Evolutionary conservation across 177 flowering plant genomes (phyloP).

Genomic region (Vitis hybrid): DNA sequence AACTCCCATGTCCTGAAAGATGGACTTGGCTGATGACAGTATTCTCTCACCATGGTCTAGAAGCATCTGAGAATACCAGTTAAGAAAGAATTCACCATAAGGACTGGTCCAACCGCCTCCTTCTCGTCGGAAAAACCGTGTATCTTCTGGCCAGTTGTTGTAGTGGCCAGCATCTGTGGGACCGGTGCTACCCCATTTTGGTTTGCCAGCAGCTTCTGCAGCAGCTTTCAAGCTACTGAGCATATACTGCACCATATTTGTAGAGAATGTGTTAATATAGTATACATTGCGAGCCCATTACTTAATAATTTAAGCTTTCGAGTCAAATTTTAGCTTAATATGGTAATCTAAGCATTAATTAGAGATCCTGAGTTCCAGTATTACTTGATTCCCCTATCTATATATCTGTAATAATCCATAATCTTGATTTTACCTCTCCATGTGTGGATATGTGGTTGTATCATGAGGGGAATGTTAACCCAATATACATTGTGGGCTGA

Average conservation of each 20-base stretch:
- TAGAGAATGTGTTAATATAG: too few species aligned
- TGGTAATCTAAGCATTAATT: too few species aligned
- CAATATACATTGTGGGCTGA: too few species aligned
- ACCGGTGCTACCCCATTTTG: slow-evolving; percentile 89
- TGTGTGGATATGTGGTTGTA: too few species aligned
- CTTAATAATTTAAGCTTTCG: too few species aligned
- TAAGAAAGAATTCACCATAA: slow-evolving; percentile 88
- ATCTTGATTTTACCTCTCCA: too few species aligned
- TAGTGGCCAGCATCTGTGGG: slow-evolving; percentile 92
- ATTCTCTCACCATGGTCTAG: slow-evolving; percentile 86
- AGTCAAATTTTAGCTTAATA: too few species aligned
- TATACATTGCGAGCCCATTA: too few species aligned
- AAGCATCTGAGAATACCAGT: slow-evolving; percentile 93
- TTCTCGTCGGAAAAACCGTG: slow-evolving; percentile 73
- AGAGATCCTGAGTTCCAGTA: too few species aligned
- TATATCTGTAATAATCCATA: too few species aligned
- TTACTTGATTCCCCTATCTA: too few species aligned
- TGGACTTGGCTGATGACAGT: slow-evolving; percentile 48
- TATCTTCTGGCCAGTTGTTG: slow-evolving; percentile 97
- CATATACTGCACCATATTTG: slow-evolving; percentile 64
- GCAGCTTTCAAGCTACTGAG: slow-evolving; percentile 78
- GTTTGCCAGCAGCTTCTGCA: slow-evolving; percentile 76
- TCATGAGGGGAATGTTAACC: too few species aligned
- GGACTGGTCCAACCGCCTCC: slow-evolving; percentile 76
- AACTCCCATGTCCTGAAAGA: slow-evolving; percentile 48